Percentiles rank a stretch among this genome's conserved stretches.
phyloP scores from a whole-genome alignment of 2,329 filamentous ascomycete genomes.

The Metarhizium anisopliae region DNA sequence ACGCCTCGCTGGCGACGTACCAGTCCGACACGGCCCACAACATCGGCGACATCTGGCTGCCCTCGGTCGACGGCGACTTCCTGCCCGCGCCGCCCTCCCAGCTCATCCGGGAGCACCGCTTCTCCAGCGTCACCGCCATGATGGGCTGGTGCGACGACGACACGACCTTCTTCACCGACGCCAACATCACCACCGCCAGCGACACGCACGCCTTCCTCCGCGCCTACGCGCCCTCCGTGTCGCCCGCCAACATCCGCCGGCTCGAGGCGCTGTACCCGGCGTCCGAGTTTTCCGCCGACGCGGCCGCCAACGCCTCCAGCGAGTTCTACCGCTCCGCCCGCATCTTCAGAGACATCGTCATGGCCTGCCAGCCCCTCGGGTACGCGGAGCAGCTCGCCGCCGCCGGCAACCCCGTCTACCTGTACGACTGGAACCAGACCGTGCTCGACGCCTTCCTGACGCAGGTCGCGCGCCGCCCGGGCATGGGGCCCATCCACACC shows the following conservation, averaged over 20 bases:
- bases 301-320: conserved; percentile 27
- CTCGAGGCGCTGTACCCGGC: conserved; percentile 42
- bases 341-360: conserved; percentile 42
- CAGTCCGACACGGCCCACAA: conserved; percentile 32
- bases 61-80: conserved; percentile 33
- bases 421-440: conserved; percentile 46
- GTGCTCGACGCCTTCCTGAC: conserved; percentile 35
- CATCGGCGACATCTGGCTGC: conserved; percentile 41
- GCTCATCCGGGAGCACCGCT: conserved; percentile 46
- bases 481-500: conserved; percentile 39
- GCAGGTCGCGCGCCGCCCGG: conserved; percentile 21
- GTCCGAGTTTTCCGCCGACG: conserved; percentile 31
- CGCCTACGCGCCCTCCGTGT: conserved; percentile 28
- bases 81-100: conserved; percentile 33
- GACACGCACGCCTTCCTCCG: conserved; percentile 31
- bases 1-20: conserved; percentile 34
- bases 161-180: conserved; percentile 31
- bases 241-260: conserved; percentile 21
- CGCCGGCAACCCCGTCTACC: conserved; percentile 31
- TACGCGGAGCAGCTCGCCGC: conserved; percentile 29
- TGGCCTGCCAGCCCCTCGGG: conserved; percentile 37
- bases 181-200: conserved; percentile 26
- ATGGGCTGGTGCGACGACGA: conserved; percentile 43
- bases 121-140: conserved; percentile 56
- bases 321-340: conserved; percentile 41